Evolutionary conservation across 1,284 basidiomycete genomes (phyloP), one percentile per base, ranked within the genome.

Genomic region (Heliocybe sulcata): DNA sequence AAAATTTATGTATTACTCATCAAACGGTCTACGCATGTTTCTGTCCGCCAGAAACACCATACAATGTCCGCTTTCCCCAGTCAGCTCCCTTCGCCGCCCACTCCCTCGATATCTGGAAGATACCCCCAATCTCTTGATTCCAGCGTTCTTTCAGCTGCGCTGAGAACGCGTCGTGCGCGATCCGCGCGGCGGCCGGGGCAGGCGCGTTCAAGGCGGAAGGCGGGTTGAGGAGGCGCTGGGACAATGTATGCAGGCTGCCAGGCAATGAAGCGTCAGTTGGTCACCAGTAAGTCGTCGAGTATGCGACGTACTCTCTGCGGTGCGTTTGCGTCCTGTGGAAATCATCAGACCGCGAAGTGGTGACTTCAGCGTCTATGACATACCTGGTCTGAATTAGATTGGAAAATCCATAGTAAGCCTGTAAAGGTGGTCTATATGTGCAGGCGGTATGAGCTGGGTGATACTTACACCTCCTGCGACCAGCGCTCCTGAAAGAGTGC

Each of bases 321-420:
- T 49, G 47, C 6, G 47, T 22, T 29, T 49, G 3, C 47, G 47
- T 49, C 22, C 47, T 49, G 20, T n/a, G 22, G 16, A 29, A n/a
- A 42, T 6, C 12, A 8, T 42, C 12, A n/a, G 38, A 42, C 12
- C n/a, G 6, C 4, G 16, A 49, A n/a, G 47, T 22, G n/a, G 12
- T 4, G 3, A 12, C 6, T 9, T 25, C 14, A 3, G 9, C 14
- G 6, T 3, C 12, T 6, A n/a, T 22, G 11, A 20, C 47, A 11
- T 22, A 49, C 47, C 47, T 49, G 3, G 47, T 23, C 22, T 49
- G 47, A 25, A 49, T 49, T 22, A 49, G 47, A 29, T 49, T 49
- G 6, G 47, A 49, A 49, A 49, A 49, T 12, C 47, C 47, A 49
- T 49, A 49, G 20, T 49, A 49, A 49, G 25, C 8, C 47, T 49